Evolutionary conservation across 2,329 filamentous ascomycete genomes (phyloP), one percentile per base, ranked within the genome.

Genomic region (Exophiala calicioides): DNA sequence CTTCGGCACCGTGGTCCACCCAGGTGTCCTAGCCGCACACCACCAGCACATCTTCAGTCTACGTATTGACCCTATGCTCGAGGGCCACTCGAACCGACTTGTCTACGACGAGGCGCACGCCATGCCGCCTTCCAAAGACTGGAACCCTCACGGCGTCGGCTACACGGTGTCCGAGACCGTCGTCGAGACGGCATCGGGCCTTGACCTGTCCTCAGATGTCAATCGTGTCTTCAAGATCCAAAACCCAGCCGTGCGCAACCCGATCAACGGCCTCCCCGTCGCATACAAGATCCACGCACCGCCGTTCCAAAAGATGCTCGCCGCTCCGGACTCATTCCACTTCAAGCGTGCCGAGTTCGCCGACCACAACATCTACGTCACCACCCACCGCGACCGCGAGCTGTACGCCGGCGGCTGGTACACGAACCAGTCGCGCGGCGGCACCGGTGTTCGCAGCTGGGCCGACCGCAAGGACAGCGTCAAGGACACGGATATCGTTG

Each of bases 41-140:
- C 86, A 90, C 60, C 86, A 90, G 62, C 86, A 90, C 65, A 85
- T 89, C 63, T 88, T 90, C 68, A 82, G 78, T 3, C 71, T 84
- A 4, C 77, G 81, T 6, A 70, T 84, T 9, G 81, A 84, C 59
- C 80, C 81, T n/a, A 55, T 60, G 53, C 44, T 54, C 12, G 79
- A 79, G 48, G 80, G 81, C 0, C 72, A 74, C 50, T 66, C 68
- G 18, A 81, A 82, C 59, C 68, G 74, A 1, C 63, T 81, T 20
- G 71, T 78, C 45, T 78, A 84, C 59, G 72, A 78, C 46, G 79
- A 82, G 58, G 78, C 77, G 2, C 75, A 80, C 41, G 66, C 83
- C 0, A 80, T 86, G 73, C 78, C 80, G 1, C 71, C 80, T 34
- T 71, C 75, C 31, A 62, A 66, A 2, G 63, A 64, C 15, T 69